Evolutionary conservation across 495 filamentous ascomycete genomes (phyloP).

Genomic region (Alectoria sarmentosa): DNA sequence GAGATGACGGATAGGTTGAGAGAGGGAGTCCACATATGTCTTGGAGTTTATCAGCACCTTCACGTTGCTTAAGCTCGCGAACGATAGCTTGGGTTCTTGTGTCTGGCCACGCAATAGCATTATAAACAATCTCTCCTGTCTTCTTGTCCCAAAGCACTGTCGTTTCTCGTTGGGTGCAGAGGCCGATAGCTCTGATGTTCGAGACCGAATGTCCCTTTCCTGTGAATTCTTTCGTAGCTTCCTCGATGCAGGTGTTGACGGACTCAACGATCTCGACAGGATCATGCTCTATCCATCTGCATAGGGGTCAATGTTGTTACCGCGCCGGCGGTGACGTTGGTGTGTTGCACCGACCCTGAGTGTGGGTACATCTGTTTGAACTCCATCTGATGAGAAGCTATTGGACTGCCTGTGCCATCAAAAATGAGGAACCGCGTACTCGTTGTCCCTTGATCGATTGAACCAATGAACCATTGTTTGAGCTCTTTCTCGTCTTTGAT

Average conservation of each 20-base stretch:
- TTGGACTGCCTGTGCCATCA: slow-evolving; percentile 67
- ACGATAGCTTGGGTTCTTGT: slow-evolving; percentile 75
- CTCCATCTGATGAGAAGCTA: slow-evolving; percentile 85
- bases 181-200: slow-evolving; percentile 79
- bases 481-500: slow-evolving; percentile 17
- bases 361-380: slow-evolving; percentile 84
- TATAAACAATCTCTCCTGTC: slow-evolving; percentile 79
- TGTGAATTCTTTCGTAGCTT: slow-evolving; percentile 66
- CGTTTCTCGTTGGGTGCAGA: slow-evolving; percentile 94
- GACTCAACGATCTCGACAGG: slow-evolving; percentile 71
- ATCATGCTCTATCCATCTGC: slow-evolving; percentile 93
- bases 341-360: slow-evolving; percentile 63
- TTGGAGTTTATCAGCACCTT: slow-evolving; percentile 60
- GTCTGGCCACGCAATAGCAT: slow-evolving; percentile 92
- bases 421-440: slow-evolving; percentile 92
- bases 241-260: slow-evolving; percentile 78
- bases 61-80: slow-evolving; percentile 64
- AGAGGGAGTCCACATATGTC: slow-evolving; percentile 80
- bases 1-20: slow-evolving; percentile 88
- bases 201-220: slow-evolving; percentile 60
- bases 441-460: slow-evolving; percentile 90
- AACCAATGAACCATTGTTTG: slow-evolving; percentile 48
- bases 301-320: slow-evolving; percentile 6
- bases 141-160: slow-evolving; percentile 83
- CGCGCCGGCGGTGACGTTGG: slow-evolving; percentile 16